Conservation (phyloP, 345 rosid genomes). For the Eutrema yunnanense region DNA sequence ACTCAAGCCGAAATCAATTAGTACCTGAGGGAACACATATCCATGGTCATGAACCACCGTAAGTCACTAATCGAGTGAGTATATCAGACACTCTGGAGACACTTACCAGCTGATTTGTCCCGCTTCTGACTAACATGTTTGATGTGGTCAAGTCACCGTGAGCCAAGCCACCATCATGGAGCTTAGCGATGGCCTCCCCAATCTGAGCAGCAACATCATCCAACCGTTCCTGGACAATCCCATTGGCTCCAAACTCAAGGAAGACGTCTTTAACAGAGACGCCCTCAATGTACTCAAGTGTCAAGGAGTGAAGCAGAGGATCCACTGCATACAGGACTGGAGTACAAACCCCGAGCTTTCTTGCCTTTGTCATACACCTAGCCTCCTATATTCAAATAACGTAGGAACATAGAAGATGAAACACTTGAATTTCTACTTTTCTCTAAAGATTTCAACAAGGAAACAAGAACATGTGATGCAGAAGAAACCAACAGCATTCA, state of each 20-base stretch:
- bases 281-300: slow-evolving; percentile 86
- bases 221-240: slow-evolving; percentile 63
- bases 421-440: neutral
- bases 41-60: slow-evolving; percentile 15
- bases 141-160: slow-evolving; percentile 98
- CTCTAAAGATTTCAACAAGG: neutral
- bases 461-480: neutral
- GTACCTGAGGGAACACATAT: slow-evolving; percentile 43
- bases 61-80: neutral
- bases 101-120: slow-evolving; percentile 61
- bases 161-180: slow-evolving; percentile 93
- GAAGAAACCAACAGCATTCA: slow-evolving; percentile 66
- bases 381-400: slow-evolving; percentile 58
- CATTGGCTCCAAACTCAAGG: slow-evolving; percentile 63
- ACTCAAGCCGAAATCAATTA: slow-evolving; percentile 94
- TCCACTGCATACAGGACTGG: slow-evolving; percentile 79
- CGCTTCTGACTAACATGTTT: slow-evolving; percentile 68
- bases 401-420: neutral
- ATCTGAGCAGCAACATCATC: slow-evolving; percentile 74
- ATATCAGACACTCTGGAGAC: neutral
- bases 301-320: slow-evolving; percentile 56
- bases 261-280: slow-evolving; percentile 70
- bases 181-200: slow-evolving; percentile 78
- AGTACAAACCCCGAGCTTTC: slow-evolving; percentile 76
- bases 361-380: slow-evolving; percentile 94